Evolutionary conservation across 2,329 filamentous ascomycete species (phyloP).

Genomic region (Colletotrichum sp.): DNA sequence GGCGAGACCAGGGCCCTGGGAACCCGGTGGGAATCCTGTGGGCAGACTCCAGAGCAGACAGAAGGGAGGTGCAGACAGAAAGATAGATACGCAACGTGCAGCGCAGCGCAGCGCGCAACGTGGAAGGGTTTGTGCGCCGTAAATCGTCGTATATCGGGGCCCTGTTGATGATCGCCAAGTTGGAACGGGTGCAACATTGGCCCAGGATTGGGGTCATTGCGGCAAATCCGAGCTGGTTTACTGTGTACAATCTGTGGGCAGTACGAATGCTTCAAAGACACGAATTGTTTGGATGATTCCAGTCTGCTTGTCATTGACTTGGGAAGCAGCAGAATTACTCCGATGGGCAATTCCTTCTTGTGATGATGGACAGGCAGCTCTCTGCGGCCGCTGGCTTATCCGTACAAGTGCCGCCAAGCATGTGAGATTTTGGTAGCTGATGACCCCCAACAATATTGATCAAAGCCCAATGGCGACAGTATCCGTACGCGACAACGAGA

Average conservation of each 20-base stretch:
- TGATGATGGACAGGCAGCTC: neutral
- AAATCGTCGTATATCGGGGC: neutral
- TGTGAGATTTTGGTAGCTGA: neutral
- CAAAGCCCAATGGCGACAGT: neutral
- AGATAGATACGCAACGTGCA: neutral
- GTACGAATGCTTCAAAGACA: neutral
- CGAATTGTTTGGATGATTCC: neutral
- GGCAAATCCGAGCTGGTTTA: neutral
- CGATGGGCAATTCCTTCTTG: neutral
- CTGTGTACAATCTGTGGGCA: neutral
- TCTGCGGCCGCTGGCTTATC: neutral
- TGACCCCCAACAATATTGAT: neutral
- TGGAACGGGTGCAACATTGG: neutral
- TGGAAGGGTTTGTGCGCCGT: neutral
- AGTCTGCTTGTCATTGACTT: neutral
- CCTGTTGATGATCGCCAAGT: slow-evolving; percentile 6
- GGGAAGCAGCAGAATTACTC: neutral
- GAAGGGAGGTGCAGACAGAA: neutral
- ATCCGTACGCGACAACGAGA: neutral
- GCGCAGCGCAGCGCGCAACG: neutral
- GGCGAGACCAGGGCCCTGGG: neutral
- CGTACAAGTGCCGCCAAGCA: neutral
- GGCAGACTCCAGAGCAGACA: neutral
- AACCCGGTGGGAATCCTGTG: neutral
- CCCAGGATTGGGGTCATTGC: neutral